A percentile compares a stretch with the other conserved stretches of the same genome.
Evolutionary conservation across 768 basidiomycete species (phyloP).

Genomic region (Termitomyces sp.): DNA sequence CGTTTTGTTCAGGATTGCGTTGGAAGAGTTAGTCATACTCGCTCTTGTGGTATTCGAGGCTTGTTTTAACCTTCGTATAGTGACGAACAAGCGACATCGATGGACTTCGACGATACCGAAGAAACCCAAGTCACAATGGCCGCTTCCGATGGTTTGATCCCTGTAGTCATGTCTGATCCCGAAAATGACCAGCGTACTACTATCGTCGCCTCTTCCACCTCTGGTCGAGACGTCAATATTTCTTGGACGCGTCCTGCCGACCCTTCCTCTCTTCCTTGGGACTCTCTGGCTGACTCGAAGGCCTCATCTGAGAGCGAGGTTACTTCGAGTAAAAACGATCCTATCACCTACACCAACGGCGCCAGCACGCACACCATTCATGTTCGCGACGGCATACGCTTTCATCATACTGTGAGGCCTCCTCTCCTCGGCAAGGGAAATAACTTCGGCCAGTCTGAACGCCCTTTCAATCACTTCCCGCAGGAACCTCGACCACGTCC

Average conservation of each 20-base stretch:
- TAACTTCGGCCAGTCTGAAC: neutral
- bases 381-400: neutral
- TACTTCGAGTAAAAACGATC: neutral
- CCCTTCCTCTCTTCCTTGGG: neutral
- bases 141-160: neutral
- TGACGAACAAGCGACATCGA: neutral
- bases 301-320: neutral
- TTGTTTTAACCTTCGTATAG: neutral
- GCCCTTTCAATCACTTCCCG: constrained; percentile 16
- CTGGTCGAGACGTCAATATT: neutral
- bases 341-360: neutral
- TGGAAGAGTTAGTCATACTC: neutral
- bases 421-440: neutral
- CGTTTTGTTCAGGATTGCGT: neutral
- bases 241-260: neutral
- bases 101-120: neutral
- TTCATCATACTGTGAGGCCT: neutral
- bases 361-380: neutral
- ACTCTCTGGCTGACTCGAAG: neutral
- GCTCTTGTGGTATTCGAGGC: neutral
- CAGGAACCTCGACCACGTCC: constrained; percentile 5
- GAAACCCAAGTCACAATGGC: neutral
- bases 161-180: neutral
- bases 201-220: neutral
- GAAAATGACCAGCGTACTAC: neutral